Base-by-base conservation (phyloP, 495 filamentous ascomycete species). In the Polyplosphaeria fusca region DNA sequence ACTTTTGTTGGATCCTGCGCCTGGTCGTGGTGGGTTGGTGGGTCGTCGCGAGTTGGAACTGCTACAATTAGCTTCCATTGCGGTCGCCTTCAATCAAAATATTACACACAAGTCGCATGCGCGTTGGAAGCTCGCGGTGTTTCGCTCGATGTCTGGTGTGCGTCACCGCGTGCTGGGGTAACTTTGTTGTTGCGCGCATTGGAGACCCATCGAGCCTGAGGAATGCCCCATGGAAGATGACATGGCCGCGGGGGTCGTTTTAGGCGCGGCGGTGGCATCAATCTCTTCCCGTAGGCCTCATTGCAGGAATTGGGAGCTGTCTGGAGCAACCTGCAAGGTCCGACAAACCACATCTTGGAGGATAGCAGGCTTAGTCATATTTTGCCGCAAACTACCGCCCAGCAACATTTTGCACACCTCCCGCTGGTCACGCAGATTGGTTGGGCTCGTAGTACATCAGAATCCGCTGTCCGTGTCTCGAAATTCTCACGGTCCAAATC, bases 201-300 rank as follows among this genome's bases (percentile, higher is more conserved):
- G 40, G 26, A 55, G 9, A 28, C 55, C 48, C 43, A 42, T 16
- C 52, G 64, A 24, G 55, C 40, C 49, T 63, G 64, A 23, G 27
- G 28, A 14, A 32, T n/a, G 41, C 48, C 54, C 63, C 58, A 53
- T 54, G 64, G 53, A 52, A 67, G 68, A 61, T 67, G 60, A 39
- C 70, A 63, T 65, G 64, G 68, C 58, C 67, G 70, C 65, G 66
- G 71, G 53, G 68, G 60, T 60, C 66, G 68, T 16, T n/a, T 22
- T 18, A 68, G 59, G 43, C 69, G 70, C 66, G 64, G 65, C 49
- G 66, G 52, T 54, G 64, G 69, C 73, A 75, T 76, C 65, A 72
- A 73, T 65, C 55, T 60, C 19, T 45, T 55, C 40, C 27, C 20
- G 28, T 32, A 3, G 46, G 43, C 42, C 53, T 32, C 52, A 54